Evolutionary conservation across 805 yeast species (phyloP), one percentile per base, ranked within the genome.

Genomic region (Henningerozyma blattae): DNA sequence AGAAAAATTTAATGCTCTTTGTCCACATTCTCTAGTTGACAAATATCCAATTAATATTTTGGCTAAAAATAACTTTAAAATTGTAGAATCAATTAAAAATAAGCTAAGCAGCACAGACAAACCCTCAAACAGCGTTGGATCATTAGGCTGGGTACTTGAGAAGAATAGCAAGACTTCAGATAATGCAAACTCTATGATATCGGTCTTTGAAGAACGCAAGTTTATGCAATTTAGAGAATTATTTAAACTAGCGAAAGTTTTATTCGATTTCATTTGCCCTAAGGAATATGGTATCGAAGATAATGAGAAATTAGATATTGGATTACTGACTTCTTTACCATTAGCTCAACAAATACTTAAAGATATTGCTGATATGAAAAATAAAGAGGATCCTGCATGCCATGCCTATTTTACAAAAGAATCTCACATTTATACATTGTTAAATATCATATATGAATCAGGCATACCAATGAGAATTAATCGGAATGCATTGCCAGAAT

Each of bases 241-340:
- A 34, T 91, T 87, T 54, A 68, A 89, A 42, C 66, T 91, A 36
- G 83, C 95, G 1, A 93, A 91, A 56, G 95, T 91, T 5, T 61
- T 91, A 41, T 91, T 91, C 62, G 99, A 91, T 59, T 91, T 89
- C 52, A 86, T 91, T 32, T 91, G 97, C 59, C 99, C 99, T 8
- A 97, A 91, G 57, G 99, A 91, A 54, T 91, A 91, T 54, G 99
- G 99, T 42, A 91, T 91, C 46, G 85, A 87, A 43, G 94, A 86
- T 50, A 78, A 80, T 48, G 98, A 91, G 57, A 91, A 91, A 53
- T 68, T 91, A 39, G 99, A 91, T 54, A 91, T 91, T 61, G 99
- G 99, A 4, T 64, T 91, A 37, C 64, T 91, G 46, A 91, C 99
- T 0, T 84, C 95, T 2, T 67, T 91, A 48, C 99, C 99, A 2